A percentile compares a stretch with the other conserved stretches of the same genome.
These are phyloP conservation scores for Cyberlindnera misumaiensis DNA, from an alignment of 805 yeast species.

Conservation along the genomic window DNA sequence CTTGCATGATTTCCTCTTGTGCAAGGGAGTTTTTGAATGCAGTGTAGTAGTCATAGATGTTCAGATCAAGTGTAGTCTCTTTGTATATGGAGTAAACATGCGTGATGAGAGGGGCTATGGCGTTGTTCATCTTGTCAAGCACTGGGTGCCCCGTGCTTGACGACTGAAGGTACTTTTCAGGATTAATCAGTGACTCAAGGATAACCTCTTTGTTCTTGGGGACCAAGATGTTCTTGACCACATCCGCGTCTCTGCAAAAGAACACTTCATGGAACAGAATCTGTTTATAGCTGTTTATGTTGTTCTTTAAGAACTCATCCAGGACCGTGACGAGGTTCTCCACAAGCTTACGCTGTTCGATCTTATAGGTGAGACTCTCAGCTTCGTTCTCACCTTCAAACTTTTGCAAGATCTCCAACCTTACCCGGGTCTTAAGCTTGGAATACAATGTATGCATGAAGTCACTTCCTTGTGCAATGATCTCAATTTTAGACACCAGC, in stretches of 20 bases:
- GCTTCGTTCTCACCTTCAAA: background rate
- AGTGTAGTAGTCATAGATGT: slow-evolving; percentile 58
- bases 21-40: slow-evolving; percentile 53
- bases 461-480: slow-evolving; percentile 6
- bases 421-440: slow-evolving; percentile 9
- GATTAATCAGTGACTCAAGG: slow-evolving; percentile 36
- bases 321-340: slow-evolving; percentile 12
- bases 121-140: slow-evolving; percentile 25
- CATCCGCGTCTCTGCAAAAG: slow-evolving; percentile 24
- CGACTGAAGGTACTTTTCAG: slow-evolving; percentile 25
- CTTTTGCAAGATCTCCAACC: slow-evolving; percentile 1
- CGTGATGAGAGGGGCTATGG: slow-evolving; percentile 46
- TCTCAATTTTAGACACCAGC: slow-evolving; percentile 8
- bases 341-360: slow-evolving; percentile 17
- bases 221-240: slow-evolving; percentile 31
- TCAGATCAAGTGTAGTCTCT: slow-evolving; percentile 68
- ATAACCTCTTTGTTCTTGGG: slow-evolving; percentile 38
- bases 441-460: slow-evolving; percentile 10
- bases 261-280: slow-evolving; percentile 35
- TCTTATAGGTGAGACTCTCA: slow-evolving; percentile 15
- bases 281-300: slow-evolving; percentile 10
- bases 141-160: slow-evolving; percentile 12
- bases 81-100: slow-evolving; percentile 63
- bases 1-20: slow-evolving; percentile 21
- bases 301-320: slow-evolving; percentile 14